phyloP scores from a whole-genome alignment of 441 rosid genomes.

The Erysimum pusillum region DNA sequence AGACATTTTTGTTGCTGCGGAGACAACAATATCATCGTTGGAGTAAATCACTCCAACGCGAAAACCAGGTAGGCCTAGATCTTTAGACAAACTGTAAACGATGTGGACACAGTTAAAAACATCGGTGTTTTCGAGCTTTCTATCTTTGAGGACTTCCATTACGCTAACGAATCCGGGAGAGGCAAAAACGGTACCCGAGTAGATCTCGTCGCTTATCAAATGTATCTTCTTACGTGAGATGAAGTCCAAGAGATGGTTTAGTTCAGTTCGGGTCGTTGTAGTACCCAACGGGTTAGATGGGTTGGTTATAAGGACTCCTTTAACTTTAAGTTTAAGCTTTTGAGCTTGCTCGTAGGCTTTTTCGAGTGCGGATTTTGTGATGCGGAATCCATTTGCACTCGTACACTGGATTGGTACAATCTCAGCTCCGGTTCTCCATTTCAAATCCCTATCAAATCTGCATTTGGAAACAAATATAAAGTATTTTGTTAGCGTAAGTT shows the following conservation, averaged over 20 bases:
- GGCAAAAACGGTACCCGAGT: constrained; percentile 84
- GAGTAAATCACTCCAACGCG: constrained; percentile 95
- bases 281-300: constrained; percentile 96
- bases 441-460: constrained; percentile 97
- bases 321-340: constrained; percentile 67
- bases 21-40: constrained; percentile 74
- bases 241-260: constrained; percentile 78
- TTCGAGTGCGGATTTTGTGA: constrained; percentile 76
- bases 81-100: constrained; percentile 91
- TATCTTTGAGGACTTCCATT: constrained; percentile 72
- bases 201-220: constrained; percentile 92
- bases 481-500: constrained; percentile 40
- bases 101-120: constrained; percentile 74
- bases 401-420: constrained; percentile 87
- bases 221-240: constrained; percentile 69
- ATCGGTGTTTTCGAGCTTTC: constrained; percentile 55
- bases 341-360: constrained; percentile 72
- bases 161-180: constrained; percentile 77
- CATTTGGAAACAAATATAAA: background rate
- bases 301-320: constrained; percentile 87
- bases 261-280: constrained; percentile 64
- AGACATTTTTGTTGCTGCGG: constrained; percentile 95
- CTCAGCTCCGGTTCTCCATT: constrained; percentile 89
- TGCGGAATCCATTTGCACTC: constrained; percentile 75
- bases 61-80: constrained; percentile 96